Evolutionary conservation across 371 early-diverging fungal genomes (phyloP), one percentile per base, ranked within the genome.

Genomic region (Globomyces sp.): DNA sequence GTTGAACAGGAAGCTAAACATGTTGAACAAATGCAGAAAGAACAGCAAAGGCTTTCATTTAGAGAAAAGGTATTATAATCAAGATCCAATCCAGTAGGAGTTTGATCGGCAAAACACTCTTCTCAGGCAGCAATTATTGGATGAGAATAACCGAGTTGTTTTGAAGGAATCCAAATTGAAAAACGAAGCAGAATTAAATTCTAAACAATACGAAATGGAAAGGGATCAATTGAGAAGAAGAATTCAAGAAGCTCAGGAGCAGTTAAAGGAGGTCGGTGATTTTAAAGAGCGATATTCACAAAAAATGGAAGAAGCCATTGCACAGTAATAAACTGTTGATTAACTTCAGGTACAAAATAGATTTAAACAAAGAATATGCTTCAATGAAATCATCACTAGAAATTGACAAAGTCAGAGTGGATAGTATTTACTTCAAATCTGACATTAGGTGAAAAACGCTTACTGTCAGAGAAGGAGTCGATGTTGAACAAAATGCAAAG

Each of bases 221-320:
- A 50, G 71, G 0, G 74, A 74, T 41, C 45, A 66, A 5, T 46
- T 77, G 6, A 65, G 74, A 57, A 57, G 74, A 1, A 49, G 68
- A 40, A 63, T 64, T 52, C 77, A 77, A 9, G 77, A 78, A 40
- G 73, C 70, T 11, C 42, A 47, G 10, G n/a, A 40, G 2, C 74
- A 77, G 47, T 53, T 80, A 34, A 47, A 43, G 1, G 74, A 75
- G 44, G 58, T 78, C 40, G 55, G 70, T 42, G 61, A 63, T 6
- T 72, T 77, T 63, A 80, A 77, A 59, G 78, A 78, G 13, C 53
- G 68, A 44, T 80, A 80, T 50, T 64, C 76, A 4, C 64, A 68
- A 42, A 67, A 74, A 63, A 74, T 79, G 72, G 76, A 80, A 66
- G 78, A 76, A 47, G 58, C 74, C 3, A 73, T 78, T 60, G 64